Conservation (phyloP, 345 rosid genomes). For the Salix suchowensis region DNA sequence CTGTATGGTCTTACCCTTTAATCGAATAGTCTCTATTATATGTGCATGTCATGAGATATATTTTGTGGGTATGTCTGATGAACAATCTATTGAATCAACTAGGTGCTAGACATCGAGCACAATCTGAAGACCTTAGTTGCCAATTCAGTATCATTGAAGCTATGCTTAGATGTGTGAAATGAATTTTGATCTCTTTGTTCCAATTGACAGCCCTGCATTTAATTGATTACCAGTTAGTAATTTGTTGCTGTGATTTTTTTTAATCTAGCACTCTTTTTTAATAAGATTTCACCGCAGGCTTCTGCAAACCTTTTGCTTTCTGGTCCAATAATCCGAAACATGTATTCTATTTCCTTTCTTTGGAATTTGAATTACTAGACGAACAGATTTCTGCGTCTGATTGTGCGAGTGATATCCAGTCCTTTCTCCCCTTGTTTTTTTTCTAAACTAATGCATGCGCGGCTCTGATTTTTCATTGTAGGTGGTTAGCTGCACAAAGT, state of each 20-base stretch:
- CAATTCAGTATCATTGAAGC: neutral
- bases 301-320: neutral
- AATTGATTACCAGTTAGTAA: neutral
- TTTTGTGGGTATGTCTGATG: neutral
- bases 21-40: neutral
- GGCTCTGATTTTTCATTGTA: constrained; percentile 16
- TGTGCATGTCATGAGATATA: neutral
- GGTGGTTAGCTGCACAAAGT: constrained; percentile 98
- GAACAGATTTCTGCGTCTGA: neutral
- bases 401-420: neutral
- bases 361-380: neutral
- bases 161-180: neutral
- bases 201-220: neutral
- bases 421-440: neutral
- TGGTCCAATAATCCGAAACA: neutral
- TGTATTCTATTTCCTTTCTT: neutral
- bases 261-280: neutral
- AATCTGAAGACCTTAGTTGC: neutral
- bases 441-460: constrained; percentile 2
- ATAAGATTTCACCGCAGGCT: neutral
- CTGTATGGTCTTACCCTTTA: neutral
- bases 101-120: neutral
- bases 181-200: neutral
- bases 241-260: neutral
- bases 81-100: neutral